Evolutionary conservation across 2,329 filamentous ascomycete genomes (phyloP).

Genomic region (Aspergillus fumigatus): DNA sequence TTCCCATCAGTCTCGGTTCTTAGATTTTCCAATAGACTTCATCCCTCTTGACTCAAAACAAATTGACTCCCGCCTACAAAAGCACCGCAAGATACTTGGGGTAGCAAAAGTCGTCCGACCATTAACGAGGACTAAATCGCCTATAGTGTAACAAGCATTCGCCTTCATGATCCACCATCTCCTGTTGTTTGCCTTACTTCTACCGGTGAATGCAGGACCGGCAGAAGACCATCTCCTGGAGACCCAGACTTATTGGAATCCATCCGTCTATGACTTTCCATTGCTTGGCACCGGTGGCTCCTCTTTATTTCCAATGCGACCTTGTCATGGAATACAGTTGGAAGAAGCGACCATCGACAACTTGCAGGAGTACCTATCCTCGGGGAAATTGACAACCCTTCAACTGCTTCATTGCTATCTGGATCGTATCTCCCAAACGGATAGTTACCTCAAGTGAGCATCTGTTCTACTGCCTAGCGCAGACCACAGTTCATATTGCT

Average conservation of each 20-base stretch:
- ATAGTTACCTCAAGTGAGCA: constrained; percentile 59
- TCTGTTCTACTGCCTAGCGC: neutral
- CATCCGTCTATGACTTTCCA: constrained; percentile 33
- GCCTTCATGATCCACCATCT: neutral
- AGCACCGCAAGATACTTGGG: too few species aligned
- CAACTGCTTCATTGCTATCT: constrained; percentile 62
- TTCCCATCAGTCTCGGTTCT: too few species aligned
- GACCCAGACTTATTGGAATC: neutral
- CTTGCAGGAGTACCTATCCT: constrained; percentile 56
- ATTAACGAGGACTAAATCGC: neutral
- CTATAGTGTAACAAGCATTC: too few species aligned
- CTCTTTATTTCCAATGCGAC: constrained; percentile 57
- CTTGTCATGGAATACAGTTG: constrained; percentile 56
- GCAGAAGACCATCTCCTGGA: neutral
- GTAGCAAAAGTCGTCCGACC: too few species aligned
- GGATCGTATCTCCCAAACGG: constrained; percentile 56
- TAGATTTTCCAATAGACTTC: too few species aligned
- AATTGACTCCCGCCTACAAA: too few species aligned
- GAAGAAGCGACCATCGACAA: constrained; percentile 68
- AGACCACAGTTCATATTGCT: neutral
- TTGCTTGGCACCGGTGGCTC: constrained; percentile 28
- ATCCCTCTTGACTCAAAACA: too few species aligned
- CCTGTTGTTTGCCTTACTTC: neutral
- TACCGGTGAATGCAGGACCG: neutral
- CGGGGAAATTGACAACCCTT: constrained; percentile 53